Percentiles rank a stretch among this genome's conserved stretches.
Conservation (phyloP, 495 filamentous ascomycete species). For the Hypoxylon perforatum region DNA sequence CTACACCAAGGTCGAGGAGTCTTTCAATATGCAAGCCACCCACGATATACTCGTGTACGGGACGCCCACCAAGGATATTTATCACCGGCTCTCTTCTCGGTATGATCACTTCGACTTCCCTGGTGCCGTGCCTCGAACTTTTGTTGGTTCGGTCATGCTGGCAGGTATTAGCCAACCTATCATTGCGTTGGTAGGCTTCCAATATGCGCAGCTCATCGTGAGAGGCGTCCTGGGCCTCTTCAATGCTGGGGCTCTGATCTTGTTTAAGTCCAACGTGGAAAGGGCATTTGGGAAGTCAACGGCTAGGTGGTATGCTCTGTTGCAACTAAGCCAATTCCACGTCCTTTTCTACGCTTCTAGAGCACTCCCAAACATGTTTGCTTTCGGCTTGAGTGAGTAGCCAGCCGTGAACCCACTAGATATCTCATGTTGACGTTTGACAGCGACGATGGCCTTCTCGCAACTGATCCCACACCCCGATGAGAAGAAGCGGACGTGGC, state of each 20-base stretch:
- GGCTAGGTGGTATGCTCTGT: slow-evolving; percentile 82
- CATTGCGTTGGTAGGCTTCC: slow-evolving; percentile 57
- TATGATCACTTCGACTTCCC: slow-evolving; percentile 96
- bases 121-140: slow-evolving; percentile 90
- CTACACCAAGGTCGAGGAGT: slow-evolving; percentile 99
- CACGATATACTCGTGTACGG: slow-evolving; percentile 90
- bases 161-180: slow-evolving; percentile 75
- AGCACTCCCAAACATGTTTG: slow-evolving; percentile 96
- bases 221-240: slow-evolving; percentile 81
- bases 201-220: slow-evolving; percentile 66
- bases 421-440: slow-evolving; percentile 10
- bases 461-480: slow-evolving; percentile 69
- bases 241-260: slow-evolving; percentile 75
- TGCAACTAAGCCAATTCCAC: slow-evolving; percentile 92
- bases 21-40: slow-evolving; percentile 94
- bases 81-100: slow-evolving; percentile 58
- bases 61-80: slow-evolving; percentile 68
- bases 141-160: slow-evolving; percentile 80
- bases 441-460: slow-evolving; percentile 76
- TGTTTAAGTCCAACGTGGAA: slow-evolving; percentile 71
- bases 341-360: slow-evolving; percentile 92
- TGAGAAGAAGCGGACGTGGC: slow-evolving; percentile 43
- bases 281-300: slow-evolving; percentile 74
- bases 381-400: slow-evolving; percentile 80
- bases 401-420: neutral